Percentiles rank a stretch among this genome's conserved stretches.
phyloP scores from a whole-genome alignment of 164 flowering plant genomes.

The Brasenia schreberi region DNA sequence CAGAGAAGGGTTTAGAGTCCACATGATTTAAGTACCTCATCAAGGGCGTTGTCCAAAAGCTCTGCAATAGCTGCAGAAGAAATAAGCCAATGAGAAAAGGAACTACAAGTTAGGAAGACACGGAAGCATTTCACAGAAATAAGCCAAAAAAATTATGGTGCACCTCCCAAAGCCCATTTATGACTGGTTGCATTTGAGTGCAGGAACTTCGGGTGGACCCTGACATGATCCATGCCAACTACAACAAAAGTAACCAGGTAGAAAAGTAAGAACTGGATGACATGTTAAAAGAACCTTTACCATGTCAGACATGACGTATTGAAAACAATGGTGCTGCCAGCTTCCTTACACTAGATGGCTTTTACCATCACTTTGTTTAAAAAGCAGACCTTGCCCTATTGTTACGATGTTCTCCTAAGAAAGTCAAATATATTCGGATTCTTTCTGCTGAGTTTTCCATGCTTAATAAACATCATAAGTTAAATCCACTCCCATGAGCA shows the following conservation, averaged over 20 bases:
- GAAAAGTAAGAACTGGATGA: too few relatives aligned
- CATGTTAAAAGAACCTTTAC: background rate
- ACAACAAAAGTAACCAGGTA: constrained; percentile 4
- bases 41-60: constrained; percentile 91
- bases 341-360: too few relatives aligned
- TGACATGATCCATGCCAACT: constrained; percentile 90
- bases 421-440: too few relatives aligned
- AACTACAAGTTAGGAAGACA: background rate
- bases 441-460: too few relatives aligned
- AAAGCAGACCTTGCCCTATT: too few relatives aligned
- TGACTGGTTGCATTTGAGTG: constrained; percentile 99
- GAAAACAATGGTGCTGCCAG: too few relatives aligned
- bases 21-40: constrained; percentile 44
- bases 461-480: too few relatives aligned
- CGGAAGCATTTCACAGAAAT: background rate
- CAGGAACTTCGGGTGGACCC: constrained; percentile 92
- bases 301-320: too few relatives aligned
- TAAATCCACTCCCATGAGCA: too few relatives aligned
- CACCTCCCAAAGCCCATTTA: constrained; percentile 99
- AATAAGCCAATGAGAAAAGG: background rate
- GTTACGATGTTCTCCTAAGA: too few relatives aligned
- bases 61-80: constrained; percentile 82
- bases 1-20: background rate
- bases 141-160: background rate
- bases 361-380: too few relatives aligned